Evolutionary conservation across 805 yeast genomes (phyloP).

Genomic region (Metschnikowia similis): DNA sequence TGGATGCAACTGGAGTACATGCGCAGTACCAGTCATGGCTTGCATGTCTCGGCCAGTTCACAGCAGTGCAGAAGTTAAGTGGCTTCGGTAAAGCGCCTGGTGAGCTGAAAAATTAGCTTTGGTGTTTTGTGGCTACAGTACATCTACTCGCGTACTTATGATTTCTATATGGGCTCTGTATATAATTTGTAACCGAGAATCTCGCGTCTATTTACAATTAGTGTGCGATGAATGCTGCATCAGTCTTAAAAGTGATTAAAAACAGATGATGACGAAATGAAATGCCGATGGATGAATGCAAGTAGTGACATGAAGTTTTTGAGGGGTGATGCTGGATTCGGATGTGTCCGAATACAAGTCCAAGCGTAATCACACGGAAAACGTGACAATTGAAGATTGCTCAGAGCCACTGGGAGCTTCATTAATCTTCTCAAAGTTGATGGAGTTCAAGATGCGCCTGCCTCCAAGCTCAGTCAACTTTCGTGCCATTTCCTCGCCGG

Average conservation of each 20-base stretch:
- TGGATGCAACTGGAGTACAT: neutral
- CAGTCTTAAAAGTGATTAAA: neutral
- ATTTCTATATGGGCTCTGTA: neutral
- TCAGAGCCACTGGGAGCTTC: conserved; percentile 24
- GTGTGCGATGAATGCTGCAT: conserved; percentile 2
- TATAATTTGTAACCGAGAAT: neutral
- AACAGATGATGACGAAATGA: conserved; percentile 4
- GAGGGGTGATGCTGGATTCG: neutral
- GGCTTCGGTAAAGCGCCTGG: too few relatives aligned
- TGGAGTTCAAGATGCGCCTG: conserved; percentile 71
- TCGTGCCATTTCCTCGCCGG: conserved; percentile 70
- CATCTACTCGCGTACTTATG: neutral
- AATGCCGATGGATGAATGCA: conserved; percentile 2
- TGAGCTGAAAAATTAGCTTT: neutral
- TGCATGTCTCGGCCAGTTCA: neutral
- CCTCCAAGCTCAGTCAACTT: conserved; percentile 74
- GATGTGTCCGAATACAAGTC: neutral
- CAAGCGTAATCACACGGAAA: conserved; percentile 1
- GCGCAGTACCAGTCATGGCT: neutral
- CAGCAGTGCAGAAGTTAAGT: too few relatives aligned
- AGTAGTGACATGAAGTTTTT: neutral
- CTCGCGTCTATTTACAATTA: neutral
- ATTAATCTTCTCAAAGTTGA: conserved; percentile 65
- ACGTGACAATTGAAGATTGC: conserved; percentile 2
- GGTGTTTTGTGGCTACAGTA: neutral